Base-by-base conservation (phyloP, 2,329 filamentous ascomycete genomes). In the Paraphaeosphaeria sporulosa region DNA sequence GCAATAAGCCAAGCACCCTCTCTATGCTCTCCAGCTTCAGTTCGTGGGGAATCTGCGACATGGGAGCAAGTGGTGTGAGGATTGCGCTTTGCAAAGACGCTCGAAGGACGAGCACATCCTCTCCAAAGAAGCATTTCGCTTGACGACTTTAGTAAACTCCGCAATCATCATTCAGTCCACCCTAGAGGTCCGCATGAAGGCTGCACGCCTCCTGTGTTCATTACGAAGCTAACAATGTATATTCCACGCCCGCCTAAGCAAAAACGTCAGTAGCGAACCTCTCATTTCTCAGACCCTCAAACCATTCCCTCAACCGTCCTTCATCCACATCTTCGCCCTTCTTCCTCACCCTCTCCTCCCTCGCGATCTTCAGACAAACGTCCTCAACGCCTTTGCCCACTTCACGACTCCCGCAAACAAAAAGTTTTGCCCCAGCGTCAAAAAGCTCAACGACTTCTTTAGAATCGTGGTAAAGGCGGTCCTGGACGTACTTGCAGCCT, bases 401-500 rank as follows among this genome's bases (percentile, higher is more conserved):
- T 19, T 71, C 75, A 17, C 72, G 59, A 49, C 85, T 86, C 4
- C 90, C 90, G 71, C 90, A 92, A 1, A 91, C 84, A 67, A 86
- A 92, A 0, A 90, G 76, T 68, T 85, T 84, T 0, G 88, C 84
- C 0, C 82, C 84, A 5, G 73, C 63, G 0, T 80, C 75, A 59
- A 83, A 86, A 36, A 86, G 64, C 25, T 77, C 71, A 9, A 79
- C 69, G 2, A 85, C 70, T 10, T 84, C 79, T 17, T 77, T 73
- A 0, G 81, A 71, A 25, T 87, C 83, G 30, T 77, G 74, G 65
- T 80, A 81, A 58, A 87, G 65, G 13, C 81, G 71, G 50, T 87
- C 84, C 64, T 86, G 84, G 1, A 86, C 83, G 61, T 87, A 82
- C 61, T 80, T 80, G 64, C 78, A 85, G 0, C 84, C 86, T 6